A percentile compares a stretch with the other conserved stretches of the same genome.
phyloP scores from a whole-genome alignment of 139 green algal species.

The Chlorella vulgaris region DNA sequence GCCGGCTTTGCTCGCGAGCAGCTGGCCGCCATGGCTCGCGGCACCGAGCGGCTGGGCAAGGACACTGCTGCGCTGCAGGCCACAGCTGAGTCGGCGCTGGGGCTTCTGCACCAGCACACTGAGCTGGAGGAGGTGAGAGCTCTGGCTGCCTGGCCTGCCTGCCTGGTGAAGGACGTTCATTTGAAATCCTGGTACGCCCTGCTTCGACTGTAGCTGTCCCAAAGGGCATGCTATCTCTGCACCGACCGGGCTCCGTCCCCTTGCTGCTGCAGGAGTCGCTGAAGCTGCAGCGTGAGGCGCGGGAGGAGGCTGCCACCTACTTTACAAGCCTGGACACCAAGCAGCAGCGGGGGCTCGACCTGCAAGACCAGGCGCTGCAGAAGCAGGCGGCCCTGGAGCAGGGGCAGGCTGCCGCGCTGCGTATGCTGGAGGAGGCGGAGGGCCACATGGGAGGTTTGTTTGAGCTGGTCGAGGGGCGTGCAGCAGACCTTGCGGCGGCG shows the following conservation, averaged over 20 bases:
- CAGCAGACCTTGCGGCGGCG: constrained; percentile 6
- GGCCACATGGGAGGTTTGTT: constrained; percentile 5
- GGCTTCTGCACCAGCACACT: not conserved
- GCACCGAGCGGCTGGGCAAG: not conserved
- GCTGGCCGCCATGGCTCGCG: constrained; percentile 1
- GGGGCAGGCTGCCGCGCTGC: constrained; percentile 3
- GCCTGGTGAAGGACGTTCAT: not conserved
- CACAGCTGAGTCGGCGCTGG: constrained; percentile 2
- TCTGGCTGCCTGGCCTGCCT: not conserved
- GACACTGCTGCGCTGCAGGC: constrained; percentile 6
- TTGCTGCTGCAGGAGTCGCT: constrained; percentile 9
- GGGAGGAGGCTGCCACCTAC: constrained; percentile 11
- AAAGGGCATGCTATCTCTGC: not conserved
- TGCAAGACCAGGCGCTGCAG: constrained; percentile 2
- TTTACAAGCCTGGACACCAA: constrained; percentile 23
- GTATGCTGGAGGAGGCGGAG: not conserved
- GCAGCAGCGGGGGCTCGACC: not conserved
- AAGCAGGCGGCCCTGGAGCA: constrained; percentile 15
- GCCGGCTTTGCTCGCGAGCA: constrained; percentile 23
- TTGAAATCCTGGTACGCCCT: not conserved
- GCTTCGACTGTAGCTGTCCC: not conserved
- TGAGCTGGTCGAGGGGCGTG: constrained; percentile 2
- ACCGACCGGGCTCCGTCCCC: not conserved
- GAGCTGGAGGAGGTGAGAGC: constrained; percentile 17
- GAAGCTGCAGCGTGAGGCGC: not conserved